Conservation (phyloP, 306 rosid genomes). For the Acacia acuminata region DNA sequence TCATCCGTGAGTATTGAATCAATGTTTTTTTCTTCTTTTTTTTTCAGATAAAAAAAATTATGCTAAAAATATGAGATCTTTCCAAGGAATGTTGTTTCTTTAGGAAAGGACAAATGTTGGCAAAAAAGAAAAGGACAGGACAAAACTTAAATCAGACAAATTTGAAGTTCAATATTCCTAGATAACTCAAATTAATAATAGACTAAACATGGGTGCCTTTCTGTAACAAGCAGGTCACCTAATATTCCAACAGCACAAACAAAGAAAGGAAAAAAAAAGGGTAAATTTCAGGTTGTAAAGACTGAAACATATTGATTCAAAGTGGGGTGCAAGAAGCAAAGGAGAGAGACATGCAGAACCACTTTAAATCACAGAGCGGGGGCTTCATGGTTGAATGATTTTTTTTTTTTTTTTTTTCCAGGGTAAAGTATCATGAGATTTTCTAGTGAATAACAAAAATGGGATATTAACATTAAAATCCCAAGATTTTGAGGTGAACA, state of each 20-base stretch:
- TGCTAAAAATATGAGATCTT: too few species aligned
- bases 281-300: not conserved
- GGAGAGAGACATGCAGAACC: not conserved
- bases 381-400: not conserved
- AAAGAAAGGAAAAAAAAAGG: not conserved
- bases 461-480: not conserved
- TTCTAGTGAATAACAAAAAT: not conserved
- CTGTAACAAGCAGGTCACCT: not conserved
- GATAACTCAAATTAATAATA: not conserved
- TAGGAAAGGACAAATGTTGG: too few species aligned
- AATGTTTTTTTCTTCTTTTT: too few species aligned
- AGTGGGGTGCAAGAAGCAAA: constrained; percentile 2
- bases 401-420: not conserved
- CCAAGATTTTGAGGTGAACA: not conserved
- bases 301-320: not conserved
- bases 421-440: not conserved
- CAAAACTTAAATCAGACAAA: not conserved
- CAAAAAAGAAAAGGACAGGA: too few species aligned
- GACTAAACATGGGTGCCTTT: not conserved
- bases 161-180: not conserved
- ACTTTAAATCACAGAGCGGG: not conserved
- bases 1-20: too few species aligned
- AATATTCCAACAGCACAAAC: not conserved
- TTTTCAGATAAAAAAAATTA: too few species aligned
- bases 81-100: too few species aligned